A percentile compares a stretch with the other conserved stretches of the same genome.
Evolutionary conservation across 495 filamentous ascomycete genomes (phyloP).

Genomic region (Penicillium soppii): DNA sequence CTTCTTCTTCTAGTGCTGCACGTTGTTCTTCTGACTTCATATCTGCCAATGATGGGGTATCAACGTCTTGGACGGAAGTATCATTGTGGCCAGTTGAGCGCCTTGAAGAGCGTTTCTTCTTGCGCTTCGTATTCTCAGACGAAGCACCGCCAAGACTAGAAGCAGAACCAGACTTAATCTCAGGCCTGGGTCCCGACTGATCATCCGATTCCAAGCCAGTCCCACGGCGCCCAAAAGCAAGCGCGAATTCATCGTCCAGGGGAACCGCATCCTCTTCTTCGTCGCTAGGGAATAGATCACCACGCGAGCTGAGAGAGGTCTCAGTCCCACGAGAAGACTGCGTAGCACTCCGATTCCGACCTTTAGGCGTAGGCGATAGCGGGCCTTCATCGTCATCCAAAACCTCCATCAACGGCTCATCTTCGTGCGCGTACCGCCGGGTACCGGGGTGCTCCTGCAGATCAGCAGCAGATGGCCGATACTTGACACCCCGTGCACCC

Average conservation of each 20-base stretch:
- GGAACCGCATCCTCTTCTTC: constrained; percentile 92
- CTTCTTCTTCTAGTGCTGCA: constrained; percentile 65
- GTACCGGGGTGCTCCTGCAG: constrained; percentile 80
- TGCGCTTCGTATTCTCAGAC: constrained; percentile 39
- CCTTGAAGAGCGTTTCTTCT: constrained; percentile 28
- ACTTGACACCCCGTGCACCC: constrained; percentile 74
- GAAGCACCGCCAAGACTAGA: constrained; percentile 55
- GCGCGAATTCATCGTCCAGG: constrained; percentile 88
- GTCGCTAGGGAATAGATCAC: constrained; percentile 91
- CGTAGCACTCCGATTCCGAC: constrained; percentile 74
- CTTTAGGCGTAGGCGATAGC: constrained; percentile 36
- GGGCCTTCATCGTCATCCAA: constrained; percentile 46
- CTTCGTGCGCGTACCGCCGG: constrained; percentile 52
- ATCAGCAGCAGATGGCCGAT: constrained; percentile 89
- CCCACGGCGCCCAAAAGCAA: constrained; percentile 67
- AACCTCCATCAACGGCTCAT: constrained; percentile 70
- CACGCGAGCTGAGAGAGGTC: constrained; percentile 90
- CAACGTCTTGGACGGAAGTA: constrained; percentile 20
- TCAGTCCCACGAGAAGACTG: constrained; percentile 76
- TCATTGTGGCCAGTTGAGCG: constrained; percentile 16
- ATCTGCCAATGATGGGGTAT: constrained; percentile 62
- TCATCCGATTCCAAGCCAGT: constrained; percentile 66
- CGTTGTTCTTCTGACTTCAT: constrained; percentile 75
- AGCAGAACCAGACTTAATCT: constrained; percentile 56
- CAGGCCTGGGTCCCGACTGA: constrained; percentile 67